Evolutionary conservation across 345 rosid genomes (phyloP).

Genomic region (Linum lewisii): DNA sequence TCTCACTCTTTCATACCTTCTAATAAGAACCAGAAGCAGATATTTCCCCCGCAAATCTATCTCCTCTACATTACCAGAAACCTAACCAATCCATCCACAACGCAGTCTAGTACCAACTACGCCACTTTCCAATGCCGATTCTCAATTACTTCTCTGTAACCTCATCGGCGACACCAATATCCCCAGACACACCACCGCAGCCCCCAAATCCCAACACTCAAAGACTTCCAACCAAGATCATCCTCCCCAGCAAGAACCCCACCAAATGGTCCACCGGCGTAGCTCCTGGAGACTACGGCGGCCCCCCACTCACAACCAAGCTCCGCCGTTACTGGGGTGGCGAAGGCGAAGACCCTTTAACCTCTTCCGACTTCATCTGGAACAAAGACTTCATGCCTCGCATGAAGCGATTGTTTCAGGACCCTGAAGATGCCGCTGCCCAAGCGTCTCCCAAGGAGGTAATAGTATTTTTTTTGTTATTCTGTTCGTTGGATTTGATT

Average conservation of each 20-base stretch:
- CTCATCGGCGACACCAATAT: conserved; percentile 38
- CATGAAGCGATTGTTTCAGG: conserved; percentile 54
- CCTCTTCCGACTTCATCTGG: conserved; percentile 83
- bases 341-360: conserved; percentile 70
- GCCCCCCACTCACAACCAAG: conserved; percentile 68
- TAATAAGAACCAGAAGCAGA: too few species aligned
- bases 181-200: conserved; percentile 33
- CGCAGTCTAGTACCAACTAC: too few species aligned
- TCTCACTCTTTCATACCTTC: too few species aligned
- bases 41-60: too few species aligned
- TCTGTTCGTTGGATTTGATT: neutral
- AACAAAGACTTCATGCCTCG: conserved; percentile 80
- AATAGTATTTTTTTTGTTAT: neutral
- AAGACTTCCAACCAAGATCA: conserved; percentile 46
- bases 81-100: too few species aligned
- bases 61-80: too few species aligned
- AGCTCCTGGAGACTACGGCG: conserved; percentile 93
- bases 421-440: conserved; percentile 25
- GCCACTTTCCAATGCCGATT: conserved; percentile 36
- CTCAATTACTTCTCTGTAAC: conserved; percentile 49
- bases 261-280: conserved; percentile 83
- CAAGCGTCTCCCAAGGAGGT: conserved; percentile 41
- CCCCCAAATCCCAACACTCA: conserved; percentile 16
- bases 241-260: conserved; percentile 76
- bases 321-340: conserved; percentile 89